Evolutionary conservation across 805 yeast genomes (phyloP).

Genomic region (Ogataea paraovalis): DNA sequence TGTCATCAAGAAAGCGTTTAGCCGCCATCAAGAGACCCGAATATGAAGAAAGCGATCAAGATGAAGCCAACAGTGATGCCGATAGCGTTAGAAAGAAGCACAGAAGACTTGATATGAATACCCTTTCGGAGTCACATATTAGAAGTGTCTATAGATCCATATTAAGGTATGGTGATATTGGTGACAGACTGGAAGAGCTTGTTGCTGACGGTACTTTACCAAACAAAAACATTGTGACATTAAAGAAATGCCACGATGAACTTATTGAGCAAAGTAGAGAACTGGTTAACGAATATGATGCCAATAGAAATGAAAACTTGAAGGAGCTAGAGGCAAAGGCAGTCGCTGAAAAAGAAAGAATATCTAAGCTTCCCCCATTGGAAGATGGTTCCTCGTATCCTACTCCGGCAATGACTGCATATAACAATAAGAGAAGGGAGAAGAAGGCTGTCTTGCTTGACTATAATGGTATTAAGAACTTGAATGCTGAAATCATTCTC

Average conservation of each 20-base stretch:
- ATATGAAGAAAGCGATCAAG: conserved; percentile 34
- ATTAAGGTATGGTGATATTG: conserved; percentile 74
- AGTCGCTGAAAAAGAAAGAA: conserved; percentile 44
- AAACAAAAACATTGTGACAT: conserved; percentile 73
- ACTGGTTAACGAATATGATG: conserved; percentile 61
- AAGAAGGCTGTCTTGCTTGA: conserved; percentile 88
- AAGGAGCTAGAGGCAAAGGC: conserved; percentile 61
- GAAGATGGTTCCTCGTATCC: conserved; percentile 27
- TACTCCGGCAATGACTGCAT: conserved; percentile 34
- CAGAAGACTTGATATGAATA: conserved; percentile 39
- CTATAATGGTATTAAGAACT: conserved; percentile 77
- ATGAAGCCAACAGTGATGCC: conserved; percentile 36
- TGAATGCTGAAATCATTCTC: conserved; percentile 85
- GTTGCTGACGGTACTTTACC: conserved; percentile 88
- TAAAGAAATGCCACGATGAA: conserved; percentile 74
- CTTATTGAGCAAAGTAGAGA: conserved; percentile 58
- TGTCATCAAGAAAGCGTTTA: conserved; percentile 77
- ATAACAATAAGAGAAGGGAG: conserved; percentile 62
- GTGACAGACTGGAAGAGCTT: conserved; percentile 74
- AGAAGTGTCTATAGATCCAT: conserved; percentile 82
- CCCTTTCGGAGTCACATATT: conserved; percentile 79
- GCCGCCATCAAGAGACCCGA: conserved; percentile 57
- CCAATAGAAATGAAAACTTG: conserved; percentile 50
- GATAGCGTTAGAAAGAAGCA: conserved; percentile 34
- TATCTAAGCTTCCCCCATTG: conserved; percentile 26